Conservation (phyloP, 495 filamentous ascomycete species). For the Cercophora samala region DNA sequence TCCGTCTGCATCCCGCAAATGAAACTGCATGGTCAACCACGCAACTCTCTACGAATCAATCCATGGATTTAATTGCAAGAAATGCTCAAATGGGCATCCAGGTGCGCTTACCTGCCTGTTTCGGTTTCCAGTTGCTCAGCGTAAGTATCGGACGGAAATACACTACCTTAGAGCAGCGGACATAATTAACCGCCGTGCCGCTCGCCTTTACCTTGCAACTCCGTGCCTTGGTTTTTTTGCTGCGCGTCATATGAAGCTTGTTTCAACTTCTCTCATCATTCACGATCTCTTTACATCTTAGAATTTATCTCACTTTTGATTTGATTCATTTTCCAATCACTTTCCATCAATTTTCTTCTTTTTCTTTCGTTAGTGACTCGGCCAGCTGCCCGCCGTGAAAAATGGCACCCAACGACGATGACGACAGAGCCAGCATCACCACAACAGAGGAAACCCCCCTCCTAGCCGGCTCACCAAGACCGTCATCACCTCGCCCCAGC, state of each 20-base stretch:
- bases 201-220: neutral
- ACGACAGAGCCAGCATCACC: neutral
- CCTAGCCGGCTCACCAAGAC: slow-evolving; percentile 5
- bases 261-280: neutral
- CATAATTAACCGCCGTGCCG: neutral
- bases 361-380: neutral
- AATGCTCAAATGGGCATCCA: neutral
- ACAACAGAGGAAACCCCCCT: slow-evolving; percentile 21
- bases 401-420: neutral
- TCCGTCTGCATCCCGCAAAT: neutral
- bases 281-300: neutral
- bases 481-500: neutral
- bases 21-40: neutral
- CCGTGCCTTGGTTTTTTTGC: neutral
- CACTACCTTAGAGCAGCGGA: too few relatives aligned
- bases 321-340: neutral
- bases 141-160: neutral
- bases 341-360: neutral
- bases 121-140: neutral
- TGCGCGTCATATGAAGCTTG: neutral
- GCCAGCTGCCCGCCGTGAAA: neutral
- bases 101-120: neutral
- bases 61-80: neutral
- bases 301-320: neutral
- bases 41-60: neutral